Base-by-base conservation (phyloP, 78 protist genomes). In the Monosiga brevicollis region DNA sequence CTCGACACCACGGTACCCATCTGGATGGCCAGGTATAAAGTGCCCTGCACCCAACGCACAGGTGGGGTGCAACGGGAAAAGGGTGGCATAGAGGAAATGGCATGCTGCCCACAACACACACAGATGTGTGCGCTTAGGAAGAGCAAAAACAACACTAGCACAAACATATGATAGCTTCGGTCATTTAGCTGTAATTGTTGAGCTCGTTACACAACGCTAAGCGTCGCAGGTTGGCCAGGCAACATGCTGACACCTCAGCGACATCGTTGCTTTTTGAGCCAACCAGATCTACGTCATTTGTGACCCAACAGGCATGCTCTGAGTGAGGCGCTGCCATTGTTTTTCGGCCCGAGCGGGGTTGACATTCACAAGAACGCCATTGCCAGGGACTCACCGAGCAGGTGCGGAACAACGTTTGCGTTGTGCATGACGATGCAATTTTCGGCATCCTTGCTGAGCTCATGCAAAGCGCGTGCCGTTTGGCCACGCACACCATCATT, bases 331-430 rank as follows among this genome's bases (percentile, higher is more conserved):
- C n/a, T n/a, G n/a, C n/a, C n/a, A n/a, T n/a, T n/a, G n/a, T n/a
- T n/a, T n/a, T n/a, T n/a, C n/a, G n/a, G n/a, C n/a, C n/a, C n/a
- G n/a, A 15, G 62, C 15, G 62, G 62, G 62, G 62, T 49, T 6
- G 62, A 49, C 62, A 49, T 15, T 20, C 62, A 49, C 62, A 49
- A 49, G 62, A 15, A 6, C 6, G 62, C 6, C 62, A 49, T 15
- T 49, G 29, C 62, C 29, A 6, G 29, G 29, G 6, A 15, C 62
- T 49, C 62, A 49, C 62, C 62, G 10, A 84, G 73, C 36, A 84
- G 82, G 34, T 36, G 76, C 24, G 40, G 80, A 2, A 84, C 87
- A 23, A 75, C 87, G 54, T 82, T 82, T 15, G 74, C 54, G 23
- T 26, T 2, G n/a, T 35, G 71, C 55, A 84, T 29, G n/a, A n/a